A percentile compares a stretch with the other conserved stretches of the same genome.
phyloP scores from a whole-genome alignment of 192 early-diverging fungal species.

The Funneliformis mosseae region DNA sequence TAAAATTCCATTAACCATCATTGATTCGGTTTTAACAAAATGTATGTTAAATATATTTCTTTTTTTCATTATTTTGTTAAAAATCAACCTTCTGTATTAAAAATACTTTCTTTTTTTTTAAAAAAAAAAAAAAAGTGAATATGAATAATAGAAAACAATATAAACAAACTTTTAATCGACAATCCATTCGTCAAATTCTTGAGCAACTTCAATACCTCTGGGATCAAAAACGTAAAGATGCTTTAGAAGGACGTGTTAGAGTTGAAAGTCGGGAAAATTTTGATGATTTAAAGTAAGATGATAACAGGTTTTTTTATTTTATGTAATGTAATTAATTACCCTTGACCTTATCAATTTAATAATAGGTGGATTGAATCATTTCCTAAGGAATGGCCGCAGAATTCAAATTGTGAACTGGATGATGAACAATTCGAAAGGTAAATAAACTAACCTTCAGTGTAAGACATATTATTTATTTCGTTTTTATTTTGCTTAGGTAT shows the following conservation, averaged over 20 bases:
- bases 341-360: background rate
- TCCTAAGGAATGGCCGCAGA: constrained; percentile 14
- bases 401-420: background rate
- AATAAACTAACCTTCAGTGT: background rate
- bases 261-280: constrained; percentile 4
- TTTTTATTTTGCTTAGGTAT: constrained; percentile 8
- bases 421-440: background rate
- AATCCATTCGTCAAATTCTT: constrained; percentile 25
- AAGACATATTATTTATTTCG: too few relatives aligned
- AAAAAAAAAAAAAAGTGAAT: background rate
- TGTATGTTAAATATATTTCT: too few relatives aligned
- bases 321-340: background rate
- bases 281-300: constrained; percentile 2
- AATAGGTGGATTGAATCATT: constrained; percentile 32
- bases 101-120: background rate
- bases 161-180: constrained; percentile 14
- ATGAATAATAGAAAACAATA: constrained; percentile 15
- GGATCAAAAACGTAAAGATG: constrained; percentile 7
- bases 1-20: background rate
- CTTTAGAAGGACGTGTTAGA: constrained; percentile 15
- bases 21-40: constrained; percentile 13
- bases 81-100: background rate
- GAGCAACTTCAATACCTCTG: constrained; percentile 23
- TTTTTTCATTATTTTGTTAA: too few relatives aligned
- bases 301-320: background rate